A percentile compares a stretch with the other conserved stretches of the same genome.
Conservation (phyloP, 1,284 basidiomycete genomes). For the Prillingera fragicola region DNA sequence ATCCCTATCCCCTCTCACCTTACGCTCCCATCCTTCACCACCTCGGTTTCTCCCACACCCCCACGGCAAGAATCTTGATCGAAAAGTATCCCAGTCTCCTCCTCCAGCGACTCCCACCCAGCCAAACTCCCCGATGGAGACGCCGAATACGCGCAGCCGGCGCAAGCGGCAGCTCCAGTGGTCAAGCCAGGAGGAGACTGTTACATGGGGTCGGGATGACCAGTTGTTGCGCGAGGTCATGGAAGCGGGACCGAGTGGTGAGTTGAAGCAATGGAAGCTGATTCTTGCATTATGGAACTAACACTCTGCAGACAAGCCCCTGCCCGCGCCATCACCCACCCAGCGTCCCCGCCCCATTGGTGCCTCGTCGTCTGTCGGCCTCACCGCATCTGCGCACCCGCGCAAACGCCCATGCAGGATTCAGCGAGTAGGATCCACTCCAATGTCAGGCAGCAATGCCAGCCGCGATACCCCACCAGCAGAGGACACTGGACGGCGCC, state of each 20-base stretch:
- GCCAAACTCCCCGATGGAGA: conserved; percentile 8
- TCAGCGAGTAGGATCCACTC: background rate
- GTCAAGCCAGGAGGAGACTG: conserved; percentile 1
- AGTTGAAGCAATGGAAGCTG: background rate
- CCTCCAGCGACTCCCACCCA: background rate
- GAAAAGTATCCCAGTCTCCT: too few relatives aligned
- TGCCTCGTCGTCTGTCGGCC: too few relatives aligned
- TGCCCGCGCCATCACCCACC: conserved; percentile 10
- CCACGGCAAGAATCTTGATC: too few relatives aligned
- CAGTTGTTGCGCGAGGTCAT: conserved; percentile 6
- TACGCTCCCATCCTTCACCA: conserved; percentile 1
- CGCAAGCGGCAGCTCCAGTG: conserved; percentile 9
- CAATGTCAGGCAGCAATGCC: background rate
- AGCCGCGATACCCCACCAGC: background rate
- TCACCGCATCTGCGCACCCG: background rate
- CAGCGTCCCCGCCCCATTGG: conserved; percentile 8
- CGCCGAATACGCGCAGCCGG: conserved; percentile 11
- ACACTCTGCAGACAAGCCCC: conserved; percentile 1
- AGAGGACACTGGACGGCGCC: background rate
- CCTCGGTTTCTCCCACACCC: conserved; percentile 1
- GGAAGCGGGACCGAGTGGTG: background rate
- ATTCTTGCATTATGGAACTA: background rate
- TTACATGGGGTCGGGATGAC: conserved; percentile 14
- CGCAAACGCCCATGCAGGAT: background rate
- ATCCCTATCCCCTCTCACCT: background rate